phyloP scores from a whole-genome alignment of 2,329 filamentous ascomycete species.

The Cladophialophora carrionii region DNA sequence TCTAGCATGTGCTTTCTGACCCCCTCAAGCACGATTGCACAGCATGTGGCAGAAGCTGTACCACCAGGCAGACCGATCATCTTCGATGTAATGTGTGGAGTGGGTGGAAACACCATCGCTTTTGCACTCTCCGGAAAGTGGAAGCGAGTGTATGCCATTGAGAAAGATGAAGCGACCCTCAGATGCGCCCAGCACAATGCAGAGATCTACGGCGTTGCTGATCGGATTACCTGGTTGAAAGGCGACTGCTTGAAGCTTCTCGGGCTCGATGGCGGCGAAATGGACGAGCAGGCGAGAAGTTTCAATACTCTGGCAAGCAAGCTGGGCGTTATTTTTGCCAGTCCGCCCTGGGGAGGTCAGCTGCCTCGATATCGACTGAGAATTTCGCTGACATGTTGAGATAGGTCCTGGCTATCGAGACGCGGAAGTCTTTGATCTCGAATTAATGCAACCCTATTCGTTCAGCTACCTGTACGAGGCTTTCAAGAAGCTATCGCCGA shows the following conservation, averaged over 20 bases:
- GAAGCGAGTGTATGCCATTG: constrained; percentile 83
- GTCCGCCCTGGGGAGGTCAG: constrained; percentile 73
- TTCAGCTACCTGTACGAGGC: constrained; percentile 64
- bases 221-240: constrained; percentile 81
- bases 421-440: constrained; percentile 77
- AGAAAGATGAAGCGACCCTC: constrained; percentile 77
- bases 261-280: constrained; percentile 40
- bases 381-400: neutral
- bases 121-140: constrained; percentile 81
- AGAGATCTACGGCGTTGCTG: constrained; percentile 75
- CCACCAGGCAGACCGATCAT: constrained; percentile 65
- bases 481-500: constrained; percentile 57
- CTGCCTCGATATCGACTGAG: neutral
- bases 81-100: constrained; percentile 88
- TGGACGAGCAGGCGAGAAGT: constrained; percentile 40
- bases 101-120: constrained; percentile 92
- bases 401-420: constrained; percentile 65
- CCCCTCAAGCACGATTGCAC: constrained; percentile 67
- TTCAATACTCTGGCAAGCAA: constrained; percentile 52
- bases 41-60: constrained; percentile 65
- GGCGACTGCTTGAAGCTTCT: constrained; percentile 84
- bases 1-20: constrained; percentile 31
- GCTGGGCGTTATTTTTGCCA: constrained; percentile 68
- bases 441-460: constrained; percentile 85
- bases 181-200: constrained; percentile 94